Percentiles rank a stretch among this genome's conserved stretches.
phyloP scores from a whole-genome alignment of 441 rosid genomes.

The Metrosideros polymorpha region DNA sequence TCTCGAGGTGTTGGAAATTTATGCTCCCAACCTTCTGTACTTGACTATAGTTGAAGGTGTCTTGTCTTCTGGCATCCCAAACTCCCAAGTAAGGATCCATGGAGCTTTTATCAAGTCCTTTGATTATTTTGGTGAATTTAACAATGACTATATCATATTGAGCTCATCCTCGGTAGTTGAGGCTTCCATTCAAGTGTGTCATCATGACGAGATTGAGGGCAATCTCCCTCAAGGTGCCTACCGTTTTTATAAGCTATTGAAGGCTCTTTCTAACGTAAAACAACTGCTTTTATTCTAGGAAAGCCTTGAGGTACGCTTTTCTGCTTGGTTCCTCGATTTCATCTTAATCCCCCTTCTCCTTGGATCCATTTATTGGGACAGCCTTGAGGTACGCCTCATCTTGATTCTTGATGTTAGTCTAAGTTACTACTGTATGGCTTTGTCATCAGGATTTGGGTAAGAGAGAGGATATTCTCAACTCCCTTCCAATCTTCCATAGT shows the following conservation, averaged over 20 bases:
- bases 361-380: neutral
- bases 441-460: neutral
- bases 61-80: neutral
- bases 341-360: neutral
- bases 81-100: neutral
- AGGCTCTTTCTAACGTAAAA: neutral
- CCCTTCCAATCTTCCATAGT: neutral
- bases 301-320: neutral
- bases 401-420: neutral
- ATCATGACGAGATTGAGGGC: neutral
- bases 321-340: neutral
- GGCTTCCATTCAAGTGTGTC: neutral
- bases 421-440: neutral
- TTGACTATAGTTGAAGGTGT: neutral
- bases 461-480: neutral
- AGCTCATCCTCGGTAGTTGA: neutral
- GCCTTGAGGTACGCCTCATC: neutral
- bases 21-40: neutral
- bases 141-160: neutral
- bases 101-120: neutral
- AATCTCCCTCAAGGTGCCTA: neutral
- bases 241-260: neutral
- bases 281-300: neutral
- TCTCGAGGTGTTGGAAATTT: neutral
- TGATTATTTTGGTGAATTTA: neutral